phyloP scores from a whole-genome alignment of 768 basidiomycete genomes.

The Termitomyces sp. region DNA sequence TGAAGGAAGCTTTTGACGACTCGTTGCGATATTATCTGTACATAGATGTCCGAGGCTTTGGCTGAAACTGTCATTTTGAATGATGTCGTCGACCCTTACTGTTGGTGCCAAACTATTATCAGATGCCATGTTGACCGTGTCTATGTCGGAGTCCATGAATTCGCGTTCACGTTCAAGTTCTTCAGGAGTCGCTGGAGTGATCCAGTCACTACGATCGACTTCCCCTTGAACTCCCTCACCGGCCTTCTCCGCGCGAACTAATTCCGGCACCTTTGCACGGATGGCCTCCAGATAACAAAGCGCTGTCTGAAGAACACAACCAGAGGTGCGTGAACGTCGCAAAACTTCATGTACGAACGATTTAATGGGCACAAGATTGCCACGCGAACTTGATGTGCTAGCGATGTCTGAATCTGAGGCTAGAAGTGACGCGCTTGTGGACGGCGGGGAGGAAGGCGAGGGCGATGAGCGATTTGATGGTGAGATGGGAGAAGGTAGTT shows the following conservation, averaged over 20 bases:
- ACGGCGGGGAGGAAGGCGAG: slow-evolving; percentile 21
- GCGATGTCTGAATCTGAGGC: slow-evolving; percentile 15
- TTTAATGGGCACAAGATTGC: slow-evolving; percentile 53
- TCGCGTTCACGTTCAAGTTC: slow-evolving; percentile 36
- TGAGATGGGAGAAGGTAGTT: slow-evolving; percentile 51
- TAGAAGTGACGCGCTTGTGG: slow-evolving; percentile 5
- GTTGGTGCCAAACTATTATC: slow-evolving; percentile 34
- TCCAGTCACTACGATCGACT: slow-evolving; percentile 34
- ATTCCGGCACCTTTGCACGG: slow-evolving; percentile 62
- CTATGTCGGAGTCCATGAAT: slow-evolving; percentile 16
- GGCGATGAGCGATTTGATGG: slow-evolving; percentile 33
- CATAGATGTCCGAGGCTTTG: slow-evolving; percentile 8
- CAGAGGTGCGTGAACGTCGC: slow-evolving; percentile 79
- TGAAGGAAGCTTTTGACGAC: slow-evolving; percentile 2
- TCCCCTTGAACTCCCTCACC: slow-evolving; percentile 37
- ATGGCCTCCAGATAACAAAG: slow-evolving; percentile 84
- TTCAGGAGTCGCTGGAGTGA: slow-evolving; percentile 36
- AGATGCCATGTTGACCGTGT: not conserved
- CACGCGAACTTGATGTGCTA: slow-evolving; percentile 18
- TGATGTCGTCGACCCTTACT: slow-evolving; percentile 31
- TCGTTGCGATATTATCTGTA: not conserved
- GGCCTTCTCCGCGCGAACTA: slow-evolving; percentile 44
- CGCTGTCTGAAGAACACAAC: slow-evolving; percentile 80
- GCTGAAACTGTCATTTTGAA: slow-evolving; percentile 14
- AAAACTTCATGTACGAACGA: slow-evolving; percentile 87